Base-by-base conservation (phyloP, 2,329 filamentous ascomycete species). In the Clathrospora elynae region DNA sequence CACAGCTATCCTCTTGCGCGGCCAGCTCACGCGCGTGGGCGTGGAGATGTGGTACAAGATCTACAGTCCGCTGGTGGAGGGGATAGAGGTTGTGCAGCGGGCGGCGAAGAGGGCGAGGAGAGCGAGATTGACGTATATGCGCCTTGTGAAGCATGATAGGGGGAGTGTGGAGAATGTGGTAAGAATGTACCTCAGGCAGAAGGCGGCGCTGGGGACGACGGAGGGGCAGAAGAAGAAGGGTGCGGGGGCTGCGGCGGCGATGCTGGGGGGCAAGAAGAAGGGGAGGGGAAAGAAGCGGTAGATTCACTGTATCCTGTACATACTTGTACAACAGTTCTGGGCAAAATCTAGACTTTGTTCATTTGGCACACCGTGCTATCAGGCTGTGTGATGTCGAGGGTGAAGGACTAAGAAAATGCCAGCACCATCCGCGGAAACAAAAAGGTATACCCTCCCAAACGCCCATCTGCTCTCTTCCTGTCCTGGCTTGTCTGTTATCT, bases 31-130 rank as follows among this genome's bases (percentile, higher is more conserved):
- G 56, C 83, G 88, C 59, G 83, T 95, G 5, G 88, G 89, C 48
- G 89, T 96, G 47, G 93, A 99, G 80, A 93, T 96, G 89, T 96
- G 90, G 85, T 90, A 88, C 73, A 99, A 99, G 78, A 79, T 97
- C 46, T 97, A 93, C 77, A 88, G 84, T 66, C 92, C 92, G 48
- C 87, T 88, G 66, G 86, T 97, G 20, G 84, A 87, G 67, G 89
- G 88, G 53, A 90, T 99, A 64, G 92, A 99, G 74, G 86, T 99
- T 60, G 88, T 97, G 71, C 89, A 95, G 82, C 79, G 92, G 61
- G 81, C 83, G 53, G 80, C 82, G 65, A 93, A 90, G 85, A 83
- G 90, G 70, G 89, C 90, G 55, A 85, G 91, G 68, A 83, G 93
- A 62, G 92, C 91, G 17, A 80, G 90, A 57, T 77, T 99, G 71